Conservation (phyloP, 2,329 filamentous ascomycete genomes). For the Daldinia sp. region DNA sequence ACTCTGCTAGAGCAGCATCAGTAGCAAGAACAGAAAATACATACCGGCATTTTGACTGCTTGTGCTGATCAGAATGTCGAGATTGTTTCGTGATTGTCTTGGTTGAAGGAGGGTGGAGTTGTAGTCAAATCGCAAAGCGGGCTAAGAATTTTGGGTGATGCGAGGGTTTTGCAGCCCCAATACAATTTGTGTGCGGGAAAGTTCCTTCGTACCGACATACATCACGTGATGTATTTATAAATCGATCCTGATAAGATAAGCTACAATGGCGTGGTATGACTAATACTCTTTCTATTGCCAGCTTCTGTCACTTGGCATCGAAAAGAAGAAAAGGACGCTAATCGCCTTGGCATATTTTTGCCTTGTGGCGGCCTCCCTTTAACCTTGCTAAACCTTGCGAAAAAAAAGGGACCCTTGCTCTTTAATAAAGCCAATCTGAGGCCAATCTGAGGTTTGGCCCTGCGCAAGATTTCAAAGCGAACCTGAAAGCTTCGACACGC, state of each 20-base stretch:
- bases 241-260: slow-evolving; percentile 39
- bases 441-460: slow-evolving; percentile 33
- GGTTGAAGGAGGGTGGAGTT: slow-evolving; percentile 46
- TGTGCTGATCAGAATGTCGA: slow-evolving; percentile 55
- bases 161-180: slow-evolving; percentile 52
- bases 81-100: slow-evolving; percentile 48
- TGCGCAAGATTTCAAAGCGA: slow-evolving; percentile 40
- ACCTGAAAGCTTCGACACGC: slow-evolving; percentile 16
- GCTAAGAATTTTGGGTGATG: slow-evolving; percentile 48
- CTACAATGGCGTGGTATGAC: neutral
- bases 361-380: slow-evolving; percentile 39
- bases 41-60: slow-evolving; percentile 59
- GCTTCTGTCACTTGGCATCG: slow-evolving; percentile 25
- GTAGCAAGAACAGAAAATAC: slow-evolving; percentile 36
- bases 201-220: neutral
- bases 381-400: neutral
- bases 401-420: slow-evolving; percentile 33
- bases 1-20: neutral
- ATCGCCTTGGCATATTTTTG: slow-evolving; percentile 32
- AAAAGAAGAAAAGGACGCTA: slow-evolving; percentile 35
- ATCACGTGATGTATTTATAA: slow-evolving; percentile 23
- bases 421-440: slow-evolving; percentile 40
- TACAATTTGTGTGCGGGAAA: slow-evolving; percentile 46
- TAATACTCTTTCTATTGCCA: slow-evolving; percentile 8
- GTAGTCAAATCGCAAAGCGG: slow-evolving; percentile 42